Evolutionary conservation across 2,329 filamentous ascomycete genomes (phyloP), one percentile per base, ranked within the genome.

Genomic region (Talaromyces amestolkiae): DNA sequence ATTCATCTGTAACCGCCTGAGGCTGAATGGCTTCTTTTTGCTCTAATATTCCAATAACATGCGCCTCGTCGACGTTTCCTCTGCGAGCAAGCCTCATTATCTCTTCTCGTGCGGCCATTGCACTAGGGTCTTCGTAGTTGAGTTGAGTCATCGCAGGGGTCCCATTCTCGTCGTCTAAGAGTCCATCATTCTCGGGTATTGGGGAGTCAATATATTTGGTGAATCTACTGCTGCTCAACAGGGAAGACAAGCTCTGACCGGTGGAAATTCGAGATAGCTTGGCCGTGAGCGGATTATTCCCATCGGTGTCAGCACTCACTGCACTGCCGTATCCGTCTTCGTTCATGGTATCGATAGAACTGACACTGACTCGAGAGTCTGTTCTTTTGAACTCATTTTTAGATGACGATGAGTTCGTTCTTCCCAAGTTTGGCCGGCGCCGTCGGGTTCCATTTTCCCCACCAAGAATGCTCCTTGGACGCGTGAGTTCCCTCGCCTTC

Each of bases 101-200:
- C 43, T 82, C 83, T 39, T 86, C 84, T n/a, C 83, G 83, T 70
- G 86, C 85, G 63, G 82, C 82, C 13, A 82, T 80, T 2, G 84
- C 84, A 54, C 87, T 80, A 1, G 79, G 76, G 66, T 82, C 81
- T 65, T 83, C 80, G 64, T 83, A 83, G 33, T 79, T 79, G 19
- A 83, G 70, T 69, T 83, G 81, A 6, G 81, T 83, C 77, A 81
- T 78, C 15, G 74, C 74, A 15, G 79, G 77, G 8, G 73, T 70
- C 63, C 78, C 74, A 11, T 76, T 75, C 61, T 76, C 75, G 11
- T 75, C 74, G 17, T 75, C 60, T 24, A 53, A 31, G 11, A 39
- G 69, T 45, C 75, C 73, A 19, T 70, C 68, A 19, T 69, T 66
- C 54, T 68, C 66, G 39, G 72, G 67, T 56, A 72, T 67, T 37